Conservation (phyloP, 164 flowering plant species). For the Liquidambar formosana region DNA sequence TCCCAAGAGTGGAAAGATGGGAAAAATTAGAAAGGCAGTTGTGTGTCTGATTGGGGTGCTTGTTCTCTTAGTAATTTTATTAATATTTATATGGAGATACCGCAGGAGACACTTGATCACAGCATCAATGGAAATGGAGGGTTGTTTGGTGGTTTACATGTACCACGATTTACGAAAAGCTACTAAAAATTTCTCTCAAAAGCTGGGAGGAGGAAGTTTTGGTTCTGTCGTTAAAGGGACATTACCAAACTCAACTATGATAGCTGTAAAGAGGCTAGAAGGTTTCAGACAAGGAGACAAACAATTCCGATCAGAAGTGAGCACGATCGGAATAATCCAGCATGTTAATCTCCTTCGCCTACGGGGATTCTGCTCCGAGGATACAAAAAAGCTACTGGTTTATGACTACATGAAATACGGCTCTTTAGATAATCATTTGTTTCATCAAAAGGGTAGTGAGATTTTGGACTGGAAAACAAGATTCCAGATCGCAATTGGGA, state of each 20-base stretch:
- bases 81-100: conserved; percentile 7
- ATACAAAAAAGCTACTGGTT: conserved; percentile 41
- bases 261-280: conserved; percentile 58
- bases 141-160: conserved; percentile 35
- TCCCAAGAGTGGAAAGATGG: conserved; percentile 17
- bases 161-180: conserved; percentile 41
- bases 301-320: conserved; percentile 62
- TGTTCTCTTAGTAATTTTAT: conserved; percentile 15
- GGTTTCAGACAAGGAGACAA: conserved; percentile 53
- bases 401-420: conserved; percentile 62
- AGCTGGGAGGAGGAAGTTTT: conserved; percentile 56
- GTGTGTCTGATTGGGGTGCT: conserved; percentile 25
- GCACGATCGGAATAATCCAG: conserved; percentile 68
- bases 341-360: conserved; percentile 59
- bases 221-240: conserved; percentile 58
- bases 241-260: conserved; percentile 31
- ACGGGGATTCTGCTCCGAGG: conserved; percentile 58
- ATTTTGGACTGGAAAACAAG: conserved; percentile 45
- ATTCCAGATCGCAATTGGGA: conserved; percentile 46
- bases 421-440: conserved; percentile 41
- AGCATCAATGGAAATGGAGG: conserved; percentile 26
- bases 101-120: conserved; percentile 1
- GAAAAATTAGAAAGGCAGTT: conserved; percentile 18
- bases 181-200: conserved; percentile 53
- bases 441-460: conserved; percentile 9